Conservation (phyloP, 2,329 filamentous ascomycete genomes). For the Aspergillus latus region DNA sequence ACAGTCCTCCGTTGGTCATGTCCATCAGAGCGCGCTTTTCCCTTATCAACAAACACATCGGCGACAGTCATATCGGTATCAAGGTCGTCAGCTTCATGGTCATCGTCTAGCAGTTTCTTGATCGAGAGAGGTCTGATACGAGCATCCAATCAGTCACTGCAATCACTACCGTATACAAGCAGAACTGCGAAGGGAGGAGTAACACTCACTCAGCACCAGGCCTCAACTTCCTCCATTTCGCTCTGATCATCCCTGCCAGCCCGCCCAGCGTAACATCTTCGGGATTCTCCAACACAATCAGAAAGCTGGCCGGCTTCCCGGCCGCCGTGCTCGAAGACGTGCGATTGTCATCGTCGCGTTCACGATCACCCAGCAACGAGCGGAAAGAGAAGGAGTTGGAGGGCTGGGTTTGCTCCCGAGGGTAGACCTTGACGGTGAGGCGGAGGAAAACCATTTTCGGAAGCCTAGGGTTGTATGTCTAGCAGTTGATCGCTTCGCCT, state of each 20-base stretch:
- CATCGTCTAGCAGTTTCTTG: conserved; percentile 40
- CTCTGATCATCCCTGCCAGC: conserved; percentile 33
- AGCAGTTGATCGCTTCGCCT: background rate
- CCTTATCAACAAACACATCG: conserved; percentile 41
- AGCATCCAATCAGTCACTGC: conserved; percentile 7
- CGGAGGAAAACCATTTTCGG: conserved; percentile 38
- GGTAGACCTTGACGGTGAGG: conserved; percentile 37
- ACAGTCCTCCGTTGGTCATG: conserved; percentile 37
- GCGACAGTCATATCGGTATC: conserved; percentile 36
- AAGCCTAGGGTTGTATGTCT: background rate
- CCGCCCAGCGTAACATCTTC: conserved; percentile 33
- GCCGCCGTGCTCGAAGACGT: conserved; percentile 3
- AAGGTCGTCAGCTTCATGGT: conserved; percentile 33
- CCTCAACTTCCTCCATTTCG: conserved; percentile 35
- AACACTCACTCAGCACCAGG: conserved; percentile 35
- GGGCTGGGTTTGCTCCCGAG: conserved; percentile 26
- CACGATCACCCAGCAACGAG: conserved; percentile 16
- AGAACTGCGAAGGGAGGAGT: background rate
- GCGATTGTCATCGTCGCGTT: conserved; percentile 18
- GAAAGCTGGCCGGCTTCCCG: conserved; percentile 29
- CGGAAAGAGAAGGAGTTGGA: conserved; percentile 17
- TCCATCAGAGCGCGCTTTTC: conserved; percentile 35
- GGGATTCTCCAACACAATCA: conserved; percentile 33
- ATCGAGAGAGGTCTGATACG: conserved; percentile 36
- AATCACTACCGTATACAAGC: background rate